Conservation (phyloP, 176 grass and related monocot species). For the Secale cereale region DNA sequence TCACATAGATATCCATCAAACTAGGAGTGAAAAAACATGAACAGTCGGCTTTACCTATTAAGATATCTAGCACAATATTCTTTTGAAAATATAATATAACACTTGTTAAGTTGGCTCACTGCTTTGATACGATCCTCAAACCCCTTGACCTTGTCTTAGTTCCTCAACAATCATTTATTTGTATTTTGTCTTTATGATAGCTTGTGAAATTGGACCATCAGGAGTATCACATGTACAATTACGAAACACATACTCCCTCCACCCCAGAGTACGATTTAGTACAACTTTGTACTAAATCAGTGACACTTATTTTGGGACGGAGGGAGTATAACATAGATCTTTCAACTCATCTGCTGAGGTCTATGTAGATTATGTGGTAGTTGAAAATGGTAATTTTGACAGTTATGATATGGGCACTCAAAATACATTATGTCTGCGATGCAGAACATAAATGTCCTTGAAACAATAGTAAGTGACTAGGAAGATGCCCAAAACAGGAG, state of each 20-base stretch:
- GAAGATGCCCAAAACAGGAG: no score
- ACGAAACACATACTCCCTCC: not conserved
- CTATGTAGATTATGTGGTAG: conserved; percentile 1
- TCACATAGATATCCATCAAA: not conserved
- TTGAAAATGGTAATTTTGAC: not conserved
- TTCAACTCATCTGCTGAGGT: not conserved
- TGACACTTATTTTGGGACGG: no score
- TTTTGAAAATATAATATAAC: not conserved
- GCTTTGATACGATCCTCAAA: conserved; percentile 18
- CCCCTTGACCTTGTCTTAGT: not conserved
- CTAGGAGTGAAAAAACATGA: not conserved
- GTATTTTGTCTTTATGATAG: conserved; percentile 11
- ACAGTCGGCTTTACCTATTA: not conserved
- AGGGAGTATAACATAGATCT: not conserved
- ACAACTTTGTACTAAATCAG: no score
- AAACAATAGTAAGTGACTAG: not conserved
- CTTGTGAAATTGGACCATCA: conserved; percentile 17
- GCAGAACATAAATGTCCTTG: conserved; percentile 1
- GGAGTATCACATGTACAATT: not conserved
- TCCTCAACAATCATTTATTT: not conserved
- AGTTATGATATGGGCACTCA: not conserved
- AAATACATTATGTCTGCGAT: not conserved
- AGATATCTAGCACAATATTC: not conserved
- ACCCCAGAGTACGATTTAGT: no score
- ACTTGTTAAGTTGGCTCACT: not conserved